Percentiles rank a stretch among this genome's conserved stretches.
These are phyloP conservation scores for Apiotrichum akiyoshidainum DNA, from an alignment of 1,284 basidiomycete species.

Conservation along the genomic window DNA sequence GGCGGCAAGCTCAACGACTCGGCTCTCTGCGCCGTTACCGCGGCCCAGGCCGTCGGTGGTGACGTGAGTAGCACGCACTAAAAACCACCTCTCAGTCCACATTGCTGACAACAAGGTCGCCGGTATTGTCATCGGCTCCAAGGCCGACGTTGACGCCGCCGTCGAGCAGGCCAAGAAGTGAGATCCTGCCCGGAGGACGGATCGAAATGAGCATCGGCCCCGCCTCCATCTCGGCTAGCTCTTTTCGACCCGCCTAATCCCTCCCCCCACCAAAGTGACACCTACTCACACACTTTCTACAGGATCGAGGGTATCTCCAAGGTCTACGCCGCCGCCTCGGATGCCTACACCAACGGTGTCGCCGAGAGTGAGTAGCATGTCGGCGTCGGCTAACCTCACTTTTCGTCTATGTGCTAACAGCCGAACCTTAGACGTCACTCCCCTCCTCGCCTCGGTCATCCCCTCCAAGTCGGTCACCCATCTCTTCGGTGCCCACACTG, in stretches of 20 bases:
- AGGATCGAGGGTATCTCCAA: slow-evolving; percentile 52
- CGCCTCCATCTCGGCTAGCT: background rate
- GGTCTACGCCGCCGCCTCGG: slow-evolving; percentile 52
- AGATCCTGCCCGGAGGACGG: slow-evolving; percentile 7
- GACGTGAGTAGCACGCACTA: slow-evolving; percentile 44
- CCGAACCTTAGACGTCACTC: slow-evolving; percentile 52
- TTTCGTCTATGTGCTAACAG: slow-evolving; percentile 3
- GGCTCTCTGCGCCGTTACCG: slow-evolving; percentile 84
- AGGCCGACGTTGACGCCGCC: slow-evolving; percentile 65
- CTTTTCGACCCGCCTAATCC: background rate
- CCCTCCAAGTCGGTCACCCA: slow-evolving; percentile 66
- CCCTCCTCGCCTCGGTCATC: slow-evolving; percentile 55
- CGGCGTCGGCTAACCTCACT: background rate
- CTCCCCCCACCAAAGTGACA: background rate
- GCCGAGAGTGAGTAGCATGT: slow-evolving; percentile 49
- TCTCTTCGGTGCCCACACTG: slow-evolving; percentile 75
- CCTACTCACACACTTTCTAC: slow-evolving; percentile 6
- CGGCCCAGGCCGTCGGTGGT: slow-evolving; percentile 73
- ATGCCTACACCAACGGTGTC: slow-evolving; percentile 49
- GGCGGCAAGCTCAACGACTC: slow-evolving; percentile 76
- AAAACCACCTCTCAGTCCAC: too few relatives aligned
- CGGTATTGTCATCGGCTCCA: slow-evolving; percentile 76
- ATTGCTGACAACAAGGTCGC: slow-evolving; percentile 59
- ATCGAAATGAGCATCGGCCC: too few relatives aligned
- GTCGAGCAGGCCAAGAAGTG: slow-evolving; percentile 78